Evolutionary conservation across 1,284 basidiomycete species (phyloP).

Genomic region (Trichosporon sp.): DNA sequence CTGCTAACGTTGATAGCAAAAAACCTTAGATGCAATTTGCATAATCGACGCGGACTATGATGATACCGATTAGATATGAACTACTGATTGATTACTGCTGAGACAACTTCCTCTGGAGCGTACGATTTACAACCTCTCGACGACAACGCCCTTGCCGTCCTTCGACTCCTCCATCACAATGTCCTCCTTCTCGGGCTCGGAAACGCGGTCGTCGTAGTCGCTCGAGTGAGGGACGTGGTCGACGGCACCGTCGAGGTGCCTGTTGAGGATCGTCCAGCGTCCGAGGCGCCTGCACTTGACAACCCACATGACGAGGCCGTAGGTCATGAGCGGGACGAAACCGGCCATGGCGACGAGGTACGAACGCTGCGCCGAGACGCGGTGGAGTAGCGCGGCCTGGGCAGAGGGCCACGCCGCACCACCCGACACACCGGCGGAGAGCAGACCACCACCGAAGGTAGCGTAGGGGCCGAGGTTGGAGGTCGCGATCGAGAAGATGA

Average conservation of each 20-base stretch:
- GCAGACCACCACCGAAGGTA: slow-evolving; percentile 42
- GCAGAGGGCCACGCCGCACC: slow-evolving; percentile 41
- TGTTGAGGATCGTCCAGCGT: slow-evolving; percentile 29
- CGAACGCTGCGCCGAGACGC: slow-evolving; percentile 31
- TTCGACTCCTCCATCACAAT: neutral
- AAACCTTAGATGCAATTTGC: neutral
- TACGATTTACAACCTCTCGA: neutral
- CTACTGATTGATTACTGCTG: neutral
- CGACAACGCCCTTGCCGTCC: too few relatives aligned
- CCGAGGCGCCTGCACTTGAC: slow-evolving; percentile 29
- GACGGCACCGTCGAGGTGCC: slow-evolving; percentile 28
- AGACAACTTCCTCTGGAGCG: neutral
- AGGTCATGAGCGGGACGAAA: slow-evolving; percentile 36
- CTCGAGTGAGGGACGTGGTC: neutral
- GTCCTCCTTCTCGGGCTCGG: slow-evolving; percentile 6
- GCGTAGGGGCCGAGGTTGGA: slow-evolving; percentile 42
- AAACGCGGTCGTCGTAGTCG: neutral
- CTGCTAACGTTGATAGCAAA: neutral
- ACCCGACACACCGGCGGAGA: slow-evolving; percentile 42
- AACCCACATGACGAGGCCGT: slow-evolving; percentile 38
- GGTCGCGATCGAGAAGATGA: slow-evolving; percentile 46
- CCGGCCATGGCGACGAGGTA: slow-evolving; percentile 38
- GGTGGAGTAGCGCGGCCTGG: slow-evolving; percentile 38
- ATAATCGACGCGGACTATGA: neutral
- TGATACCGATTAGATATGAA: neutral